Conservation (phyloP, 1,139 yeast genomes). For the Protomyces lactucae-debilis region DNA sequence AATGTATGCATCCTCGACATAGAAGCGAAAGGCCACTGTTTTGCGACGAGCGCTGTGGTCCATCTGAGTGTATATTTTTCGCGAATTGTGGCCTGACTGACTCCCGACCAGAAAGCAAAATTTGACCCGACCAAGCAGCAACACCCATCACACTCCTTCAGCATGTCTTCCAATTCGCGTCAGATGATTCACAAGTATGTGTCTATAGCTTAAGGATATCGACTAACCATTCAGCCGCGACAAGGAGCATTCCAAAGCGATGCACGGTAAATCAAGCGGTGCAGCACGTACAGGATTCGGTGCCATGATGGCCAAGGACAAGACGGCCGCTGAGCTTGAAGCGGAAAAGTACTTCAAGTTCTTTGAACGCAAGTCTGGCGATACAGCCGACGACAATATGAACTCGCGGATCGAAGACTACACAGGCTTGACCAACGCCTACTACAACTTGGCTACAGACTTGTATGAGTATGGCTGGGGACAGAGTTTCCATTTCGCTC, state of each 20-base stretch:
- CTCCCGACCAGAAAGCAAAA: background rate
- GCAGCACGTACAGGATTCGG: constrained; percentile 63
- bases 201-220: too few species aligned
- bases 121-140: background rate
- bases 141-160: background rate
- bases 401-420: constrained; percentile 68
- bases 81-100: background rate
- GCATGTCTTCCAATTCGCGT: background rate
- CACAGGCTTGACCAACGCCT: constrained; percentile 86
- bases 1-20: too few species aligned
- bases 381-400: constrained; percentile 65
- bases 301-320: constrained; percentile 73
- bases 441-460: constrained; percentile 62
- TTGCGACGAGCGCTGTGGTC: too few species aligned
- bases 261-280: constrained; percentile 67
- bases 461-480: constrained; percentile 99
- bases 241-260: constrained; percentile 46
- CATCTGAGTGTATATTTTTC: too few species aligned
- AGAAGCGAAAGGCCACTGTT: too few species aligned
- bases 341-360: constrained; percentile 88
- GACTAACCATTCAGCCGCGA: constrained; percentile 2
- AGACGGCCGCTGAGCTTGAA: constrained; percentile 75
- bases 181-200: constrained; percentile 21
- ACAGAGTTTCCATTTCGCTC: constrained; percentile 94
- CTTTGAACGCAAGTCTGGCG: constrained; percentile 63